phyloP scores from a whole-genome alignment of 2,329 filamentous ascomycete species.

The Bipolaris oryzae region DNA sequence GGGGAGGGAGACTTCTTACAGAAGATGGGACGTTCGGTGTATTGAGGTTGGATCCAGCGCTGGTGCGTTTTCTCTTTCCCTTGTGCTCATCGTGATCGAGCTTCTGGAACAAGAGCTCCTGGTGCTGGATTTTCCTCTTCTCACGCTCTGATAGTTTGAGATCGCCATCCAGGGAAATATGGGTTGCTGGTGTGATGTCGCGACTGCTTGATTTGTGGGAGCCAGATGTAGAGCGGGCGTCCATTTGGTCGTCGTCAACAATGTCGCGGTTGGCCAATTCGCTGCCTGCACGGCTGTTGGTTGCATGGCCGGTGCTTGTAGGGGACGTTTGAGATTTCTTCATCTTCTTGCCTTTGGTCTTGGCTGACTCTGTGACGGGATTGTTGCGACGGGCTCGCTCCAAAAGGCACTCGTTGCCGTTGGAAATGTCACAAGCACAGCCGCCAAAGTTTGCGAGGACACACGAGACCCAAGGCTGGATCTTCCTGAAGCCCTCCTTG shows the following conservation, averaged over 20 bases:
- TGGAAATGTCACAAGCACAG: slow-evolving; percentile 69
- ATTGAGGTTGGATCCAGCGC: slow-evolving; percentile 60
- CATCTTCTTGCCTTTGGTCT: slow-evolving; percentile 57
- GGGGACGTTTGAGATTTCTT: slow-evolving; percentile 60
- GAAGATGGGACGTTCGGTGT: slow-evolving; percentile 55
- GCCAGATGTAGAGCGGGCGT: slow-evolving; percentile 63
- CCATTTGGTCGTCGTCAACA: slow-evolving; percentile 62
- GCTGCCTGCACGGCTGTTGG: slow-evolving; percentile 65
- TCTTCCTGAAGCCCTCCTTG: slow-evolving; percentile 63
- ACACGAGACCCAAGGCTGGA: slow-evolving; percentile 69
- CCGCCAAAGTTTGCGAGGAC: slow-evolving; percentile 80
- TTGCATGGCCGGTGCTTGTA: slow-evolving; percentile 57
- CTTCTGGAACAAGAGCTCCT: slow-evolving; percentile 66
- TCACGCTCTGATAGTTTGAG: slow-evolving; percentile 66
- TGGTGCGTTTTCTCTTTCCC: slow-evolving; percentile 61
- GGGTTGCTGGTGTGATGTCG: slow-evolving; percentile 65
- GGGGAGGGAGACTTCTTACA: slow-evolving; percentile 38
- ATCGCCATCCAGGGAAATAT: slow-evolving; percentile 54
- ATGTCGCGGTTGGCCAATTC: slow-evolving; percentile 58
- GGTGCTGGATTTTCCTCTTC: slow-evolving; percentile 66
- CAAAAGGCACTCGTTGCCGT: slow-evolving; percentile 45
- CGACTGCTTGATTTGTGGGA: slow-evolving; percentile 63
- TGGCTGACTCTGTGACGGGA: slow-evolving; percentile 40
- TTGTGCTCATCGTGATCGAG: slow-evolving; percentile 63
- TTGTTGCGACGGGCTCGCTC: slow-evolving; percentile 45